phyloP scores from a whole-genome alignment of 75 land plant species.

The Ceratopteris richardii region DNA sequence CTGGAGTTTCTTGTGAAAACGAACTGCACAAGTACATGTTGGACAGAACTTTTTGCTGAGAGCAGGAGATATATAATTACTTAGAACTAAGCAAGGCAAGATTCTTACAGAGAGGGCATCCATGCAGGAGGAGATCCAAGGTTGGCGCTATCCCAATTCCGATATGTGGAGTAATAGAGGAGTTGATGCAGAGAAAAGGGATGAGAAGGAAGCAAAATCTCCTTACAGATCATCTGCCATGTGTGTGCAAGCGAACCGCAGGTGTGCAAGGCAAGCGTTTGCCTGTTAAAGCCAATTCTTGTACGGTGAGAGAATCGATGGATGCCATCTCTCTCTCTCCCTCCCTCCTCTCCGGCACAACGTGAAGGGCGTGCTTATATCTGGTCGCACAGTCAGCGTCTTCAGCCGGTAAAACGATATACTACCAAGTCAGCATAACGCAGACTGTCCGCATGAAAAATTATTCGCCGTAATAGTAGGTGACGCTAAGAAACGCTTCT shows the following conservation, averaged over 20 bases:
- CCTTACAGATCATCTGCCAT: conserved; percentile 45
- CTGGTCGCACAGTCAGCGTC: too few species aligned
- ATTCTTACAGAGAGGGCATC: conserved; percentile 58
- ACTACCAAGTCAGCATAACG: too few species aligned
- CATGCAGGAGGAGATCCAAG: conserved; percentile 60
- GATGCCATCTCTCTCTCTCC: conserved; percentile 4
- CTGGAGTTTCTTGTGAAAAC: too few species aligned
- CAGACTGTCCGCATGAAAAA: too few species aligned
- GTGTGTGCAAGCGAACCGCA: conserved; percentile 21
- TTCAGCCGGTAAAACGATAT: too few species aligned
- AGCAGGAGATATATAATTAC: too few species aligned
- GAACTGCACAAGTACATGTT: too few species aligned
- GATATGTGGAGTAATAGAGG: conserved; percentile 69
- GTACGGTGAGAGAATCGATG: conserved; percentile 1
- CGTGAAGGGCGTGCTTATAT: too few species aligned
- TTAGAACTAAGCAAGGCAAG: not conserved
- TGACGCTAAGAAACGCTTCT: too few species aligned
- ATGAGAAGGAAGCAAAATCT: conserved; percentile 47
- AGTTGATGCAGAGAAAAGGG: conserved; percentile 79
- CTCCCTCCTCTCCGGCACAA: not conserved
- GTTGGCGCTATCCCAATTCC: conserved; percentile 33
- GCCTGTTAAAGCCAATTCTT: not conserved
- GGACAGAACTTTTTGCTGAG: too few species aligned
- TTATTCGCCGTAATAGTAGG: too few species aligned
- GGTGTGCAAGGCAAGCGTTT: not conserved